Evolutionary conservation across 129 eudicot genomes (phyloP).

Genomic region (Arctium lappa): DNA sequence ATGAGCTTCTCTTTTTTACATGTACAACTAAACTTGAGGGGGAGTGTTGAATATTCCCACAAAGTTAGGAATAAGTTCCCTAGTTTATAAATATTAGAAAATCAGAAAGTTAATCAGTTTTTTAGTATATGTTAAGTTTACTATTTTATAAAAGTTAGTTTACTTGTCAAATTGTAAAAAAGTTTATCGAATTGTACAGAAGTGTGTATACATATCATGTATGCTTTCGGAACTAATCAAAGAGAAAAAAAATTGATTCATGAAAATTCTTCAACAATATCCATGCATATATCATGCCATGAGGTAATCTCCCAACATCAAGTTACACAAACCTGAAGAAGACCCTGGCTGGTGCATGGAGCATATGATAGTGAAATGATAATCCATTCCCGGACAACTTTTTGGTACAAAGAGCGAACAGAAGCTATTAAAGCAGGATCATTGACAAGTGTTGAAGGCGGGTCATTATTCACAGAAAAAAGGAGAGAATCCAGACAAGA

Average conservation of each 20-base stretch:
- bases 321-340: conserved; percentile 79
- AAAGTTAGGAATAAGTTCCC: not conserved
- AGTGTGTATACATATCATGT: not conserved
- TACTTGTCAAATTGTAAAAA: not conserved
- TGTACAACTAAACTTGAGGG: not conserved
- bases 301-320: not conserved
- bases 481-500: conserved; percentile 87
- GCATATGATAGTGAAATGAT: conserved; percentile 88
- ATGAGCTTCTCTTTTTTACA: not conserved
- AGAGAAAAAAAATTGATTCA: not conserved
- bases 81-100: not conserved
- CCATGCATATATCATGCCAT: not conserved
- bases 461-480: conserved; percentile 73
- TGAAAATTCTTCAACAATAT: not conserved
- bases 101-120: not conserved
- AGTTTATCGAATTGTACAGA: not conserved
- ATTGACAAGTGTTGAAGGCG: conserved; percentile 68
- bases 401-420: conserved; percentile 90
- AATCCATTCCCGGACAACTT: conserved; percentile 86
- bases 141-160: not conserved
- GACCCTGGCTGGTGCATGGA: conserved; percentile 99
- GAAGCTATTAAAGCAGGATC: conserved; percentile 82
- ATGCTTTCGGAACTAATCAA: not conserved
- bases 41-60: not conserved
- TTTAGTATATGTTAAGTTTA: not conserved